phyloP scores from a whole-genome alignment of 208 protist species.

The Angomonas deanei region DNA sequence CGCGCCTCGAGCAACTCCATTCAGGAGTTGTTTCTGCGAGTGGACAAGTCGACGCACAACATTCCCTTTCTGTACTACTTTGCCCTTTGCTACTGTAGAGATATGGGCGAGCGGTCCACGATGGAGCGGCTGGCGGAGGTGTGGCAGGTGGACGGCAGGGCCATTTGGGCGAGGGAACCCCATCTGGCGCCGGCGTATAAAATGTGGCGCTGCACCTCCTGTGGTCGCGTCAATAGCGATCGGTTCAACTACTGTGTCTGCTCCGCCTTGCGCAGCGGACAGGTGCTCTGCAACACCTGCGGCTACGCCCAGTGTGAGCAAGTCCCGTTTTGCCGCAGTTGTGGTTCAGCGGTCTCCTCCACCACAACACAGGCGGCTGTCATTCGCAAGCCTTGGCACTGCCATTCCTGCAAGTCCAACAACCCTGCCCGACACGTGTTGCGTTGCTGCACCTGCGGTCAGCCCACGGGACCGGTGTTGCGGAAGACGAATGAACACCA shows the following conservation, averaged over 20 bases:
- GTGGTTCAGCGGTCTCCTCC: constrained; percentile 28
- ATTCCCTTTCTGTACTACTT: constrained; percentile 73
- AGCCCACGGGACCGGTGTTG: constrained; percentile 36
- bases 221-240: constrained; percentile 81
- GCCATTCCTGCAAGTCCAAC: constrained; percentile 37
- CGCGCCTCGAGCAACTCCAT: constrained; percentile 26
- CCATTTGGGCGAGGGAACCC: constrained; percentile 33
- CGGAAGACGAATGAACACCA: background rate
- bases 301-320: constrained; percentile 79
- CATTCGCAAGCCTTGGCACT: constrained; percentile 62
- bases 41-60: constrained; percentile 52
- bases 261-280: constrained; percentile 69
- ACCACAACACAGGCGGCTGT: constrained; percentile 23
- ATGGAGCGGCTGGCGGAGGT: constrained; percentile 65
- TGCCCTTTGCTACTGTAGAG: constrained; percentile 63
- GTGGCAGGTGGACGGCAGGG: constrained; percentile 47
- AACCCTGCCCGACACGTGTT: constrained; percentile 70
- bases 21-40: constrained; percentile 49
- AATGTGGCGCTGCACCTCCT: constrained; percentile 74
- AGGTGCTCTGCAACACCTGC: constrained; percentile 60
- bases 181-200: constrained; percentile 48
- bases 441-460: constrained; percentile 59
- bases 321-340: constrained; percentile 45
- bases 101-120: constrained; percentile 26
- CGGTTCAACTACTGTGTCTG: constrained; percentile 88